Base-by-base conservation (phyloP, 164 flowering plant genomes). In the Vitis cinerea region DNA sequence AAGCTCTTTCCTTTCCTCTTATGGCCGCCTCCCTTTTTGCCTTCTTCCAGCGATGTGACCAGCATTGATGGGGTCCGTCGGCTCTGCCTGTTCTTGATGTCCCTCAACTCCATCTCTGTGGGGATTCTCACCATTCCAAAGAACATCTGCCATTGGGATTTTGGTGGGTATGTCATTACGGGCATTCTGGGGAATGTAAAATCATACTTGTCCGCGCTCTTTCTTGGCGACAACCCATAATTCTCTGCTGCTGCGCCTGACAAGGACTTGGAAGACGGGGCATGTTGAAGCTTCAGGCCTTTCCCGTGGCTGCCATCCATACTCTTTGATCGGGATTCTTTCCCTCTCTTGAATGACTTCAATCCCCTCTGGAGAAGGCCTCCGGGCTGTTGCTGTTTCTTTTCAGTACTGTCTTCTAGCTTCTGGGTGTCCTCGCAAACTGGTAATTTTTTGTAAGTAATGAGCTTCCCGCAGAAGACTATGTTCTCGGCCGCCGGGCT, bases 391-490 rank as follows among this genome's bases (percentile, higher is more conserved):
- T 8, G 16, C 8, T n/a, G 19, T 11, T 50, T 6, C 3, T 7
- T 47, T 4, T 23, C 53, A 11, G 19, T 59, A 3, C 27, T 15
- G 7, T 48, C 37, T 14, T 11, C 30, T 0, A 30, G 52, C 7
- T 16, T 9, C 2, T 23, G 15, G 67, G 17, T 19, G 47, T 60
- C n/a, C 31, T 50, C 2, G 47, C 27, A 17, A 44, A 59, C 29
- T 50, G 51, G 53, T 27, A 16, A 54, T 65, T 61, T 56, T 65
- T 67, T 75, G 75, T 19, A 68, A 15, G 81, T 63, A 29, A 84
- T 80, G 68, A 79, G 72, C 61, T 81, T 84, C 2, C 88, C 88
- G 47, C 88, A 84, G 70, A 84, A 84, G 56, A 84, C 29, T 64
- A 84, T 70, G 74, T 74, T 53, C 12, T 79, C 64, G 2, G 50